Evolutionary conservation across 305 asterid species (phyloP), one percentile per base, ranked within the genome.

Genomic region (Fraxinus dipetala): DNA sequence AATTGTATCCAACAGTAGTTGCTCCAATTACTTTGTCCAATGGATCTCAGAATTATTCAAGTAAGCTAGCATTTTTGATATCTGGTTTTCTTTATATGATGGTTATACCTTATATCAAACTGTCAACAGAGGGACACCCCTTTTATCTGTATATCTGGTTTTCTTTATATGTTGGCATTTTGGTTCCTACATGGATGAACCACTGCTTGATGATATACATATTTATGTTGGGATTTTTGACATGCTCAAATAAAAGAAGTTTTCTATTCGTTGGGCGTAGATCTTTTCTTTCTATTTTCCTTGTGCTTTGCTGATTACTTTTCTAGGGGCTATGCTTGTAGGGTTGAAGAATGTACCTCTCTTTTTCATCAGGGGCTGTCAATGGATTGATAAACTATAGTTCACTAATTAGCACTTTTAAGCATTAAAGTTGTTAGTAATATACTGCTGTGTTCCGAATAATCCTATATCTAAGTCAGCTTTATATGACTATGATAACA

Each of bases 31-130:
- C 92, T 35, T 24, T 85, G 84, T 67, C 91, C 59, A 83, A 84
- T 81, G 91, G 87, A 84, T 85, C 94, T 83, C 90, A 87, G 84
- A 79, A 85, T 59, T 89, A 84, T 78, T 69, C 88, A 76, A 74
- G 96, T 92, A 90, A 85, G 90, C 30, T 61, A 30, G 51, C 69
- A 83, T 87, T 80, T 76, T 76, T 28, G 56, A 69, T 73, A 78
- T 56, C 9, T 16, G 79, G 5, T 43, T 24, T 76, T 75, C n/a
- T 24, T 43, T 48, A 10, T 4, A 24, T 28, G 65, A 14, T 4
- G 20, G 11, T 18, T 56, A 7, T 43, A 48, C 38, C 67, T 3
- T n/a, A 74, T 35, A 6, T 35, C 9, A 35, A 35, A 35, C 6
- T 35, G 40, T 35, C 40, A 35, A 35, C 40, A 35, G 40, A 35